Base-by-base conservation (phyloP, 1,284 basidiomycete genomes). In the Microbotryum scabiosae region DNA sequence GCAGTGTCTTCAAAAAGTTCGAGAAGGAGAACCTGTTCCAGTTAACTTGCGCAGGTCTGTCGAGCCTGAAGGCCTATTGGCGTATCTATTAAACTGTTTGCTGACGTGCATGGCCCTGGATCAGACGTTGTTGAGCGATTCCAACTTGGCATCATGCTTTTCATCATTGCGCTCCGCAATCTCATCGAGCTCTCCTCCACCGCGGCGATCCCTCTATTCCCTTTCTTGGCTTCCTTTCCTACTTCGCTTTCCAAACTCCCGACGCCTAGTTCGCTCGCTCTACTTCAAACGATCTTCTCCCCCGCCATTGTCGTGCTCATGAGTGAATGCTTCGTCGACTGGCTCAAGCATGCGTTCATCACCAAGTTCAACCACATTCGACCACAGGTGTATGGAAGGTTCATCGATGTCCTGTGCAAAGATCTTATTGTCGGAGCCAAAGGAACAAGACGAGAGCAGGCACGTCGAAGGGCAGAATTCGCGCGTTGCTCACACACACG, bases 21-120 rank as follows among this genome's bases (percentile, higher is more conserved):
- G 96, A 98, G 75, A 99, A 97, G 75, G 96, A 98, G 72, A 97
- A 90, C 72, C 81, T 99, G n/a, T 97, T 99, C 74, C 96, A 99
- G 75, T 93, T 99, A 66, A 96, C 92, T 60, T 97, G 92, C 72
- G 93, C 92, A 66, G 88, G 89, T 90, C 66, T 60, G 78, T 70
- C 47, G n/a, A 9, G 9, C 41, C 30, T 18, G 14, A 23, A 53
- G 18, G 23, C 44, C 10, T 52, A 25, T 46, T 5, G 23, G 14
- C 16, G 4, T 4, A 14, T 32, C 48, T 43, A 1, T 2, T 30
- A 8, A 18, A 18, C 16, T 1, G 16, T 26, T 20, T 32, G 16
- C 6, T 28, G 3, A 9, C 21, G 20, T 3, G 12, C 14, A 2
- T 20, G 2, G 5, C 7, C 2, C 8, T 6, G 5, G 9, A 1